phyloP scores from a whole-genome alignment of 2,329 filamentous ascomycete genomes.

The Pyricularia grisea region DNA sequence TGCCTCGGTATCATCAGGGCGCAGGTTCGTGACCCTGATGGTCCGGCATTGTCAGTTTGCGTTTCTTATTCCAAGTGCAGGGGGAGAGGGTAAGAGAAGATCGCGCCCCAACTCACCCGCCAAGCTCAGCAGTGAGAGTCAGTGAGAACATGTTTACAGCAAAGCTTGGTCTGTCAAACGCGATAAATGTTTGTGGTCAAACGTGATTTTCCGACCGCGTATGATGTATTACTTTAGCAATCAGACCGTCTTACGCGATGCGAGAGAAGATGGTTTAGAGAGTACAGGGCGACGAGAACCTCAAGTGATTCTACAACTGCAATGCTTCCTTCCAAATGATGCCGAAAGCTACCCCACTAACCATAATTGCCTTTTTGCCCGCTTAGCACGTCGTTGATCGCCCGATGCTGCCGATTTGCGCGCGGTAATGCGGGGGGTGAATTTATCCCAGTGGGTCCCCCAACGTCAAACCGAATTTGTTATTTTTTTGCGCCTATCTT shows the following conservation, averaged over 20 bases:
- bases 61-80: neutral
- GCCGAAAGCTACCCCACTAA: neutral
- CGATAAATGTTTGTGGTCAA: neutral
- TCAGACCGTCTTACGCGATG: neutral
- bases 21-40: conserved; percentile 76
- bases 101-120: conserved; percentile 41
- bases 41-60: neutral
- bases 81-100: neutral
- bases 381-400: neutral
- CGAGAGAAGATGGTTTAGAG: neutral
- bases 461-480: neutral
- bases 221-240: neutral
- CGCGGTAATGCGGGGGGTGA: neutral
- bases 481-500: neutral
- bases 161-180: neutral
- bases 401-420: neutral
- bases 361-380: neutral
- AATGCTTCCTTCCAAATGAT: neutral
- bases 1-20: conserved; percentile 71
- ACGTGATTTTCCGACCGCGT: neutral
- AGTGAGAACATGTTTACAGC: conserved; percentile 51
- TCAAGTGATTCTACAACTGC: neutral
- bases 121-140: conserved; percentile 57
- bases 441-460: neutral
- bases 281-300: neutral